Base-by-base conservation (phyloP, 306 rosid species). In the Castanea mollissima region DNA sequence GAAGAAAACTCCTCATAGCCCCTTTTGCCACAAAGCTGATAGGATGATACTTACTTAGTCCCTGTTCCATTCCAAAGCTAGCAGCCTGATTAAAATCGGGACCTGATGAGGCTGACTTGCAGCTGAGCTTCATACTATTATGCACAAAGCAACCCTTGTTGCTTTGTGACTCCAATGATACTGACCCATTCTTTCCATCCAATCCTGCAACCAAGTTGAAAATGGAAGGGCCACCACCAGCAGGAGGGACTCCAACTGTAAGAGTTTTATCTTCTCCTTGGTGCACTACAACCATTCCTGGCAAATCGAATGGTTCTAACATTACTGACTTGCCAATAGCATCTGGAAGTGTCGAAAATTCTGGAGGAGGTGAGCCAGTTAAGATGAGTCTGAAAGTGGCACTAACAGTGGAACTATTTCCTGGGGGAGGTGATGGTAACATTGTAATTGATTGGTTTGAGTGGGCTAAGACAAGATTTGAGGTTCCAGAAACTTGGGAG, bases 21-120 rank as follows among this genome's bases (percentile, higher is more conserved):
- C 98, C 99, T 78, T 85, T 87, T 7, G 93, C 94, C 65, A 88
- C 90, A 59, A 93, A 93, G 86, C 98, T 90, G 55, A 93, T 76
- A 18, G 99, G 91, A 83, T 89, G 79, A 75, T 93, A 91, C 86
- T 87, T 78, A 12, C 79, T 88, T 5, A 87, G 35, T 78, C 96
- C 98, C 15, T 60, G 34, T 9, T 21, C 46, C 75, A 78, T 56
- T 69, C 38, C 71, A 85, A 96, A 96, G 86, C 96, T 96, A 10
- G 92, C 80, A 15, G 92, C 94, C 78, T 82, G 79, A 34, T 79
- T 71, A 78, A 89, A 90, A 38, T 25, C 84, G 55, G 73, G 67
- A 4, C 12, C 81, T 21, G 76, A 31, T 35, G 74, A 70, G 15
- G 32, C 32, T 8, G 77, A 56, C 27, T 76, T 80, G 88, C 97